Evolutionary conservation across 2,329 filamentous ascomycete species (phyloP), one percentile per base, ranked within the genome.

Genomic region (Sarocladium oryzae): DNA sequence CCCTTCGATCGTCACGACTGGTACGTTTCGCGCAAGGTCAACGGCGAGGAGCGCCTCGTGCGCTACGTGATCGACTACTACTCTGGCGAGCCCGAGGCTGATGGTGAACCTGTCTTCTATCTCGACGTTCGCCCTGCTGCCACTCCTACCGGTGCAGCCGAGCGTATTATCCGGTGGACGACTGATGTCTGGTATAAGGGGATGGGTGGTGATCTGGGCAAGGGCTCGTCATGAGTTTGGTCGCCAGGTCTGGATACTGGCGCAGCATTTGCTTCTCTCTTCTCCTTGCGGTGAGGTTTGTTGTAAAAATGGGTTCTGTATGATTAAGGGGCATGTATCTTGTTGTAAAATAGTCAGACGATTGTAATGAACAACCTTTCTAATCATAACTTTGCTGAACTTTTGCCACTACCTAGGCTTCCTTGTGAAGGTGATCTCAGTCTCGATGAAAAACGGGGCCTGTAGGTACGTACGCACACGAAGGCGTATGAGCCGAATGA

Each of bases 41-140:
- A 84, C 51, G 88, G 88, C 24, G 66, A 84, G 53, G 76, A 74
- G 60, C 86, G 85, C 65, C 85, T 96, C 72, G 76, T 96, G 41
- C 82, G 93, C 61, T 99, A 99, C 66, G 83, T 99, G 52, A 99
- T 99, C 65, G 93, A 99, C 68, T 97, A 96, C 70, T 97, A 97
- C 69, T 85, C 86, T 30, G 92, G 84, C 5, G 84, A 85, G 21
- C 85, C 87, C 1, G 89, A 95, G 62, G 82, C 85, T 2, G 88
- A 82, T 0, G 93, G 91, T 28, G 89, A 96, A 65, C 92, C 93
- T 2, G 90, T 97, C 6, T 99, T 99, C 72, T 96, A 85, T 66
- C 81, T 99, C 51, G 93, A 99, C 64, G 93, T 99, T 18, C 80
- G 93, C 56, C 93, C 93, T 2, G 93, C 93, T 3, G 71, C 96